Base-by-base conservation (phyloP, 78 protist species). In the Dictyostelium firmibasis region DNA sequence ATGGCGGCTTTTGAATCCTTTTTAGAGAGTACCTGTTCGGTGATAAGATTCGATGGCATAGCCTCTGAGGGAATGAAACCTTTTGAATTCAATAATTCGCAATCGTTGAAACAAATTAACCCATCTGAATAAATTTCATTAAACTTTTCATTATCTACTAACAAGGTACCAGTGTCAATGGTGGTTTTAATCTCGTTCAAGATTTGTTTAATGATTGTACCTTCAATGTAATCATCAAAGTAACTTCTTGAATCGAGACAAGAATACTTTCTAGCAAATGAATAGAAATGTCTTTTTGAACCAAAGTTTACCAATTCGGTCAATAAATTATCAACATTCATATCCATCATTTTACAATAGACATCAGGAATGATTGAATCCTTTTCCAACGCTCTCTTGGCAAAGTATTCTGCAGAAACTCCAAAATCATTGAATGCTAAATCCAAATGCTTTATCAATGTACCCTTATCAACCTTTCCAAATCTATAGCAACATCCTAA, bases 401-500 rank as follows among this genome's bases (percentile, higher is more conserved):
- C 75, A 27, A 67, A 67, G 10, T 67, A 67, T 27, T 67, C 75
- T 0, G 75, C 75, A 11, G 75, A 67, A 2, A 67, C 75, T 9
- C 75, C 75, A 27, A 67, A 67, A 67, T 67, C 75, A 67, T 67
- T 67, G 35, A 67, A 67, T 67, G 75, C 75, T 25, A 67, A 25
- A 67, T 67, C 75, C 6, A 67, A 67, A 25, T 67, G 27, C 33
- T 67, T 29, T 27, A 67, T 13, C 75, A 67, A 67, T 25, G 33
- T 67, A 27, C 20, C 11, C 75, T 67, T 67, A 3, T 25, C 31
- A 27, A 67, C 9, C 9, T 27, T 25, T 11, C 20, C 75, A 67
- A 67, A 67, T 27, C 75, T 67, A 67, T 27, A 67, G 27, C 75
- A 67, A 67, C 75, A 67, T 67, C 75, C 75, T 67, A 67, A 67